These are phyloP conservation scores for Cylindrotheca closterium DNA, from an alignment of 108 stramenopile genomes.

Conservation along the genomic window DNA sequence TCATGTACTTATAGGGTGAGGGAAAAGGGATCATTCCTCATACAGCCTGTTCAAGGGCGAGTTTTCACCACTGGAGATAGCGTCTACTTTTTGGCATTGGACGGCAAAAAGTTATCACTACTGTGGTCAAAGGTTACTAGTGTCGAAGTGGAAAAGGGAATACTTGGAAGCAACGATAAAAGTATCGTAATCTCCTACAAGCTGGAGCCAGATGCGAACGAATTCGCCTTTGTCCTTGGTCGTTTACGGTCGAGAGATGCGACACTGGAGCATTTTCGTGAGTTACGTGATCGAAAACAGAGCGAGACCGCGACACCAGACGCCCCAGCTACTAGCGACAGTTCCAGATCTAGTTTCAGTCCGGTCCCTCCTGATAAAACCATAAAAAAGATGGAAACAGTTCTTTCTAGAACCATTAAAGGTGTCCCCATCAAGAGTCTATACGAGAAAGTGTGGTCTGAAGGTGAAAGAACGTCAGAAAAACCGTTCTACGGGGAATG, in stretches of 20 bases:
- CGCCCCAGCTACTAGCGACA: neutral
- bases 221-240: slow-evolving; percentile 25
- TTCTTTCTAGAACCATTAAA: slow-evolving; percentile 53
- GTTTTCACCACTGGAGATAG: slow-evolving; percentile 32
- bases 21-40: slow-evolving; percentile 27
- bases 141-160: slow-evolving; percentile 55
- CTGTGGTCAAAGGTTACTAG: slow-evolving; percentile 33
- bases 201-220: neutral
- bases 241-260: slow-evolving; percentile 16
- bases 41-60: slow-evolving; percentile 37
- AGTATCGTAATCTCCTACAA: slow-evolving; percentile 22
- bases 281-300: neutral
- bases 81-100: slow-evolving; percentile 52
- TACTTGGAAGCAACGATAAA: slow-evolving; percentile 28
- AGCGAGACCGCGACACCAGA: neutral
- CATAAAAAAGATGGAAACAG: slow-evolving; percentile 63
- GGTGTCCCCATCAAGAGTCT: slow-evolving; percentile 61
- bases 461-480: slow-evolving; percentile 29
- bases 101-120: slow-evolving; percentile 34
- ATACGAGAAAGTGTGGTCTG: slow-evolving; percentile 70
- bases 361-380: slow-evolving; percentile 51
- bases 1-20: slow-evolving; percentile 47
- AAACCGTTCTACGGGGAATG: slow-evolving; percentile 69
- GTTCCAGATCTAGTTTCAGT: too few species aligned
- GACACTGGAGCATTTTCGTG: slow-evolving; percentile 13